A percentile compares a stretch with the other conserved stretches of the same genome.
These are phyloP conservation scores for Acanthamoeba castellanii DNA, from an alignment of 208 protist genomes.

Conservation along the genomic window DNA sequence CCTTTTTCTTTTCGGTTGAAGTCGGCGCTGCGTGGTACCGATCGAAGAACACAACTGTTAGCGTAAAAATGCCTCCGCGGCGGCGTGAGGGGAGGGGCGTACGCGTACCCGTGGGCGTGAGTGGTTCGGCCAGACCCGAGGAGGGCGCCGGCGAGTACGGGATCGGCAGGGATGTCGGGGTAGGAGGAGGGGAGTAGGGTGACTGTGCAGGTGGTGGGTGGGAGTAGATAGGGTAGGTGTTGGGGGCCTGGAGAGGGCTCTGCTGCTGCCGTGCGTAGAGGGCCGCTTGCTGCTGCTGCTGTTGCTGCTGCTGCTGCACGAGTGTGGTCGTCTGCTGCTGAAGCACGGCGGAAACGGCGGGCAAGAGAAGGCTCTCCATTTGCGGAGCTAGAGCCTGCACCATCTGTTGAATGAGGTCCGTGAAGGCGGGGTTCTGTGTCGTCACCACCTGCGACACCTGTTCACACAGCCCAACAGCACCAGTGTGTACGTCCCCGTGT, in stretches of 20 bases:
- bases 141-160: not conserved
- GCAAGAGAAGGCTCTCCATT: slow-evolving; percentile 23
- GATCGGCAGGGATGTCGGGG: not conserved
- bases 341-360: slow-evolving; percentile 29
- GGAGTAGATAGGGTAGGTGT: slow-evolving; percentile 14
- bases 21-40: not conserved
- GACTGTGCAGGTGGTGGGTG: not conserved
- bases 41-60: not conserved
- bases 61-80: not conserved
- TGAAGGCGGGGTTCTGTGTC: slow-evolving; percentile 46
- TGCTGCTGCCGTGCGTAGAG: not conserved
- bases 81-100: not conserved
- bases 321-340: not conserved
- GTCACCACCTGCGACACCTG: slow-evolving; percentile 46
- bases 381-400: slow-evolving; percentile 47
- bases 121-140: not conserved
- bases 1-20: not conserved
- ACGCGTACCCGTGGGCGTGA: not conserved
- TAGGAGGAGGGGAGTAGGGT: not conserved
- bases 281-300: not conserved
- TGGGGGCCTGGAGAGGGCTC: not conserved
- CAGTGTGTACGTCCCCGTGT: no score
- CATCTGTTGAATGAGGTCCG: slow-evolving; percentile 56
- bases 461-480: not conserved
- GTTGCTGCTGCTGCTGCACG: slow-evolving; percentile 23